Evolutionary conservation across 768 basidiomycete genomes (phyloP), one percentile per base, ranked within the genome.

Genomic region (Fomitopsis pulvina): DNA sequence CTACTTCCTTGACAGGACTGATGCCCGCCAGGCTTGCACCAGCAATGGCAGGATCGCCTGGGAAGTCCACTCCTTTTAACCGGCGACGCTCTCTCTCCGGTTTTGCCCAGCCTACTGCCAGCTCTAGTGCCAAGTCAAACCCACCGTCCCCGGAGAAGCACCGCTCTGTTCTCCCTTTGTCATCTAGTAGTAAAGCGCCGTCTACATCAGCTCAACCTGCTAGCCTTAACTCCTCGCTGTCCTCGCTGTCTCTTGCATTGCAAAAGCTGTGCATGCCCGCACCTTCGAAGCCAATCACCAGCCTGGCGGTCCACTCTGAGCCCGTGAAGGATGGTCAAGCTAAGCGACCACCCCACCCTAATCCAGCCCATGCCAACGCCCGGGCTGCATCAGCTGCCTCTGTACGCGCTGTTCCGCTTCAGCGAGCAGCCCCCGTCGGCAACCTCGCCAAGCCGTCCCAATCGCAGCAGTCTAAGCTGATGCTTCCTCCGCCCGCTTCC

Each of bases 181-280:
- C 52, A 16, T 18, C 16, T 22, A 11, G 16, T 5, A 29, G 40
- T 18, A 50, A 39, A 32, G 8, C 30, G 48, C 45, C 30, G 2
- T 43, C 51, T 39, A 18, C 47, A 22, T 22, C 49, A 18, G 28
- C 30, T 16, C 8, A 37, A 4, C 6, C 5, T 26, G 40, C 44
- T 4, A 37, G 34, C 37, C 51, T 55, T 45, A 53, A 48, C 37
- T 57, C 60, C n/a, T 49, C 55, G n/a, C 63, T 89, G n/a, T 78
- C 79, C 4, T 84, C 75, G 4, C 69, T 89, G 12, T 79, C 83
- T 8, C 74, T 72, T 53, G 87, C 87, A 2, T 66, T 90, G 24
- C 81, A 87, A 60, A 85, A 81, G 58, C 71, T 89, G n/a, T 72
- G 74, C 24, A 76, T 78, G 63, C 85, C 81, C 0, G 75, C 81